Evolutionary conservation across 106 monocot species (phyloP).

Genomic region (Allium cepa): DNA sequence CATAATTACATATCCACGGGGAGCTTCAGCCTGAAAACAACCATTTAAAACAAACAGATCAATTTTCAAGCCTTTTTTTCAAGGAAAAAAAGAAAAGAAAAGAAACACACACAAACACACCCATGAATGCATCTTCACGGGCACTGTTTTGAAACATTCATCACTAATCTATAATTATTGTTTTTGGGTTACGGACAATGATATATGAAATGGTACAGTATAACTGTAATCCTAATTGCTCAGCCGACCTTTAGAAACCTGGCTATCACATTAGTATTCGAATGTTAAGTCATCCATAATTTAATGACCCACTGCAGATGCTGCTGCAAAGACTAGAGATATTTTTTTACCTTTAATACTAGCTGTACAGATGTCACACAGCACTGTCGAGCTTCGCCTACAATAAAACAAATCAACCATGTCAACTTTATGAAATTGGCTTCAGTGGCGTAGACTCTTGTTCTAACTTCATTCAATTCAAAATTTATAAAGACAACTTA

Average conservation of each 20-base stretch:
- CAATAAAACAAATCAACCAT: not conserved
- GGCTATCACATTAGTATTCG: no score
- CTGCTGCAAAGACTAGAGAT: not conserved
- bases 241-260: no score
- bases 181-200: no score
- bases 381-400: constrained; percentile 42
- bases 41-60: no score
- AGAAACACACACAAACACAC: not conserved
- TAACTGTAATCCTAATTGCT: no score
- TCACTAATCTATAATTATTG: not conserved
- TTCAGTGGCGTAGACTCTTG: no score
- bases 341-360: constrained; percentile 37
- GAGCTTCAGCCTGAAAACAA: constrained; percentile 37
- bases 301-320: not conserved
- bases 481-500: not conserved
- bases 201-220: no score
- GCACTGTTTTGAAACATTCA: not conserved
- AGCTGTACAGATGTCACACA: constrained; percentile 53
- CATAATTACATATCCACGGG: constrained; percentile 30
- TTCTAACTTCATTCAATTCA: not conserved
- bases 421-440: no score
- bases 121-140: not conserved
- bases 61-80: not conserved
- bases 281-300: no score
- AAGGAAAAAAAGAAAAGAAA: not conserved